A percentile compares a stretch with the other conserved stretches of the same genome.
These are phyloP conservation scores for Musa beccarii DNA, from an alignment of 176 grass and related monocot genomes.

Conservation along the genomic window DNA sequence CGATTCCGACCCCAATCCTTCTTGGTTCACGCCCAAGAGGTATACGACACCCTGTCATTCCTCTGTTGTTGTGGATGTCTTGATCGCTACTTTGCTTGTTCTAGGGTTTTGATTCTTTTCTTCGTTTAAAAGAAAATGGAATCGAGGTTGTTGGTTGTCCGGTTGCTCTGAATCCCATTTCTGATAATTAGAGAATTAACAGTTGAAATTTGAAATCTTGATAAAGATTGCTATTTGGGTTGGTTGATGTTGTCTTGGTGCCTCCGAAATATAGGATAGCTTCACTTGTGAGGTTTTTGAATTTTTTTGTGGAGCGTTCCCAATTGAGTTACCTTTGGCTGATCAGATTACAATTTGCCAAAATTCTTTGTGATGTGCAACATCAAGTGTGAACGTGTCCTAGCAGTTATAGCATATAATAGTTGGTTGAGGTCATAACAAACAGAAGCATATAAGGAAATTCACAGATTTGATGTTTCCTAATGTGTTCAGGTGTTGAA, in stretches of 20 bases:
- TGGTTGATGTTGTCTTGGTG: too few species aligned
- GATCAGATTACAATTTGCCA: background rate
- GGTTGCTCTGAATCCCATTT: too few species aligned
- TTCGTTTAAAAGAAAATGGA: too few species aligned
- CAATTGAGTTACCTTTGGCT: background rate
- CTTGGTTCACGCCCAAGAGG: conserved; percentile 50
- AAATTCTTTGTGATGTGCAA: background rate
- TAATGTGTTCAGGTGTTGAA: too few species aligned
- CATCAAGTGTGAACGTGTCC: background rate
- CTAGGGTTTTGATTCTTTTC: background rate
- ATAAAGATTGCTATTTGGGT: too few species aligned
- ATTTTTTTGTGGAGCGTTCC: background rate
- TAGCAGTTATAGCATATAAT: background rate
- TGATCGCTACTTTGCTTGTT: background rate
- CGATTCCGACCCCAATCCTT: conserved; percentile 20
- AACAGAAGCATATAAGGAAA: too few species aligned
- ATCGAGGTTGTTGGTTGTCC: too few species aligned
- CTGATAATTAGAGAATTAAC: too few species aligned
- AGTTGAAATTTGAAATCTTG: too few species aligned
- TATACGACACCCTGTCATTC: background rate
- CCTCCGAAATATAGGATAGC: too few species aligned
- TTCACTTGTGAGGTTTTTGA: background rate
- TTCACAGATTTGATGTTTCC: too few species aligned
- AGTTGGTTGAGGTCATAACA: background rate
- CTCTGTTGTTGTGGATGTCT: background rate